Percentiles rank a stretch among this genome's conserved stretches.
Conservation (phyloP, 108 stramenopile genomes). For the Nitzschia sp. region DNA sequence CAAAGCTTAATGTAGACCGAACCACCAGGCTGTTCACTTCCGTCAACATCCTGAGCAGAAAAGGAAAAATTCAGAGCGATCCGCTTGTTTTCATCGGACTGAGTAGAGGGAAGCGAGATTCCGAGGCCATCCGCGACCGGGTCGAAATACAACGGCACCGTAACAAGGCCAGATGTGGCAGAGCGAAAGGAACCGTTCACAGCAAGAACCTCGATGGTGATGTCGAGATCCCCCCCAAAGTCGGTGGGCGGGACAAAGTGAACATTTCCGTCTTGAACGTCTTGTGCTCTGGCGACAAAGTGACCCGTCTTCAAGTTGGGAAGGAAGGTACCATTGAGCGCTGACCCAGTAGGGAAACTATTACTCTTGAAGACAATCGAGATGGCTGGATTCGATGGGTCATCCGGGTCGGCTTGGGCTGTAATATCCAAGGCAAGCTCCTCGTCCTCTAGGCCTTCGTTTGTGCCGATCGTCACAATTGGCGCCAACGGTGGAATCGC, state of each 20-base stretch:
- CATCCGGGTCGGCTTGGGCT: neutral
- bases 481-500: neutral
- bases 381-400: neutral
- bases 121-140: conserved; percentile 12
- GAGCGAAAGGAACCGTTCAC: neutral
- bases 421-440: neutral
- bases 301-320: neutral
- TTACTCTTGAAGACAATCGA: neutral
- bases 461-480: neutral
- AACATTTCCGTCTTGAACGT: neutral
- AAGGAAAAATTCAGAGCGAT: neutral
- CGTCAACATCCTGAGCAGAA: neutral
- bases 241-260: neutral
- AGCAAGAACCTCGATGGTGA: neutral
- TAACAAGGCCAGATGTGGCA: neutral
- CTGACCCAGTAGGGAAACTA: neutral
- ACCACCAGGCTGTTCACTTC: neutral
- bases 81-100: neutral
- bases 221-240: neutral
- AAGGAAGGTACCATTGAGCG: neutral
- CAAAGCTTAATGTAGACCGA: neutral
- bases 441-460: conserved; percentile 1
- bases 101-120: neutral
- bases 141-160: neutral
- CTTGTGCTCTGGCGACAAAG: neutral